Evolutionary conservation across 495 filamentous ascomycete species (phyloP), one percentile per base, ranked within the genome.

Genomic region (Aspergillus ostianus): DNA sequence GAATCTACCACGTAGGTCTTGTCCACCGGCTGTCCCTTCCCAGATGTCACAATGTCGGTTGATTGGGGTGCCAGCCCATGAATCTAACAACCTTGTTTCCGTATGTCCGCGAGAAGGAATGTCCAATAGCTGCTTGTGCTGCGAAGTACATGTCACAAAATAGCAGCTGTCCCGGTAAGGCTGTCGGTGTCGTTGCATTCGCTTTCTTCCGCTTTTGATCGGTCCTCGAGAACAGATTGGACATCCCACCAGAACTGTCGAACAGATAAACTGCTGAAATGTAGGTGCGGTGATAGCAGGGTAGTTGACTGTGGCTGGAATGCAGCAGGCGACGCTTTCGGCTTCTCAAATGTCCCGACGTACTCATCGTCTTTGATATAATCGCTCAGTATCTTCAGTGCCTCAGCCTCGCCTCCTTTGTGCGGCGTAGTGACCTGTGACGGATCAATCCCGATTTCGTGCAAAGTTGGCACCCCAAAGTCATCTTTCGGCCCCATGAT

Each of bases 61-160:
- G 82, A 84, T 9, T 84, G 85, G 90, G 69, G 62, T 90, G 86
- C 87, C 87, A 91, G 51, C 87, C 85, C 9, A 91, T 80, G 68
- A 90, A 89, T 23, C 85, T 76, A 47, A 81, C 85, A 58, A 84
- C 70, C 3, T 72, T 62, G 61, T 91, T 91, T 21, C 80, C 79
- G 32, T 80, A 63, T 3, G 84, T 87, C 55, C 84, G 83, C 5
- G 69, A 73, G 61, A 85, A 90, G 0, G 72, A 56, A 51, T 79
- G 74, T 4, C 87, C 87, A 3, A 90, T 71, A 0, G 78, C 75
- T 2, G 87, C 84, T 66, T 91, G 87, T 0, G 88, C 88, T 32
- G 76, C 87, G 58, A 91, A 89, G 71, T 89, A 91, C 87, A 90
- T 91, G 57, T 91, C 88, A 0, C 88, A 77, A 66, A 91, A 91